Conservation (phyloP, 2,329 filamentous ascomycete genomes). For the Seiridium unicorne region DNA sequence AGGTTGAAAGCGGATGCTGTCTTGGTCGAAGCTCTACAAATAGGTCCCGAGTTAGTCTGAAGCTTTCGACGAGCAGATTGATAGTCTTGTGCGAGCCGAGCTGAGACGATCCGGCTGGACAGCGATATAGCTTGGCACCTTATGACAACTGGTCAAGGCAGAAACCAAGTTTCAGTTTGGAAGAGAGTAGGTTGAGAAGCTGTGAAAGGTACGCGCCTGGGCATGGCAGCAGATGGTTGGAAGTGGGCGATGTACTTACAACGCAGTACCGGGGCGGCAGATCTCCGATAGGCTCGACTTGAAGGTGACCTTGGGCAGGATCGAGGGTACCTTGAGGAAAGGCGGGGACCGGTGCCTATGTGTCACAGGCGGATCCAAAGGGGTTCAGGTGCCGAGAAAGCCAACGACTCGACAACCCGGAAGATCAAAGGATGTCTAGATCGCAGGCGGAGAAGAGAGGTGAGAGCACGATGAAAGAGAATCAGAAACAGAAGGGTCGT, state of each 20-base stretch:
- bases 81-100: neutral
- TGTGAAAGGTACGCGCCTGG: neutral
- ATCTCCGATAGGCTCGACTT: slow-evolving; percentile 29
- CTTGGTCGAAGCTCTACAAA: neutral
- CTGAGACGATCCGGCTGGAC: neutral
- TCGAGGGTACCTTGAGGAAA: slow-evolving; percentile 6
- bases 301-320: neutral
- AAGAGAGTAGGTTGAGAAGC: neutral
- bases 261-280: slow-evolving; percentile 22
- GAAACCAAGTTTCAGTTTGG: neutral
- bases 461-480: neutral
- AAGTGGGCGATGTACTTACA: slow-evolving; percentile 24
- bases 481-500: slow-evolving; percentile 1
- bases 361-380: neutral
- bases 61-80: neutral
- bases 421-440: neutral
- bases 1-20: neutral
- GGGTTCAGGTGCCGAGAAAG: neutral
- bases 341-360: slow-evolving; percentile 1
- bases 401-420: neutral
- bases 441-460: neutral
- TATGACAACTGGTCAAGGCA: neutral
- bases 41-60: neutral
- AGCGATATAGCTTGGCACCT: too few relatives aligned
- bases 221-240: slow-evolving; percentile 25